phyloP scores from a whole-genome alignment of 371 early-diverging fungal genomes.

The Mucor lusitanicus region DNA sequence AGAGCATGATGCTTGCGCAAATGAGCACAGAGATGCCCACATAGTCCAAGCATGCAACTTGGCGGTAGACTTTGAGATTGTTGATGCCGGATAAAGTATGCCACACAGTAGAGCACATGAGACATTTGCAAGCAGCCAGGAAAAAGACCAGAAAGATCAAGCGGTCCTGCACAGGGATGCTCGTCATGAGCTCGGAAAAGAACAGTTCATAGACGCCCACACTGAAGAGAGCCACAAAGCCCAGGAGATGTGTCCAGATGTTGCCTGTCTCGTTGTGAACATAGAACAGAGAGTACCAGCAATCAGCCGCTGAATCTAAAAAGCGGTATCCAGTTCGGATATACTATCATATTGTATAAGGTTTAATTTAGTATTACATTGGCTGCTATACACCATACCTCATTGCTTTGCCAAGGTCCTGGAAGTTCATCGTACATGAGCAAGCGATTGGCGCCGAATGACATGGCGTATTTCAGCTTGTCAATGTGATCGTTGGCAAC shows the following conservation, averaged over 20 bases:
- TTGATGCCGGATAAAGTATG: slow-evolving; percentile 73
- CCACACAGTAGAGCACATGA: slow-evolving; percentile 76
- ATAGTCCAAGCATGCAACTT: slow-evolving; percentile 76
- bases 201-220: slow-evolving; percentile 53
- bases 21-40: slow-evolving; percentile 81
- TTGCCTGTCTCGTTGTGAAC: slow-evolving; percentile 87
- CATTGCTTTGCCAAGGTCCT: slow-evolving; percentile 49
- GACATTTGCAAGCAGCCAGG: slow-evolving; percentile 67
- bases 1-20: slow-evolving; percentile 64
- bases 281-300: slow-evolving; percentile 70
- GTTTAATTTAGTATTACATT: slow-evolving; percentile 8
- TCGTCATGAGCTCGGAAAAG: slow-evolving; percentile 48
- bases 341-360: slow-evolving; percentile 28
- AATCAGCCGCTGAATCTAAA: slow-evolving; percentile 63
- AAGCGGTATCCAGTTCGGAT: slow-evolving; percentile 75
- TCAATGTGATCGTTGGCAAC: slow-evolving; percentile 47
- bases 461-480: slow-evolving; percentile 40
- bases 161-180: slow-evolving; percentile 55
- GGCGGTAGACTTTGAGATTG: slow-evolving; percentile 58
- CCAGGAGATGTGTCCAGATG: slow-evolving; percentile 80
- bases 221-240: slow-evolving; percentile 61
- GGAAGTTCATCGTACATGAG: slow-evolving; percentile 51
- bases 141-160: slow-evolving; percentile 61
- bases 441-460: slow-evolving; percentile 39
- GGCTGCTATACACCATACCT: slow-evolving; percentile 21